Conservation (phyloP, 148 eudicot species). For the Gaultheria prostrata region DNA sequence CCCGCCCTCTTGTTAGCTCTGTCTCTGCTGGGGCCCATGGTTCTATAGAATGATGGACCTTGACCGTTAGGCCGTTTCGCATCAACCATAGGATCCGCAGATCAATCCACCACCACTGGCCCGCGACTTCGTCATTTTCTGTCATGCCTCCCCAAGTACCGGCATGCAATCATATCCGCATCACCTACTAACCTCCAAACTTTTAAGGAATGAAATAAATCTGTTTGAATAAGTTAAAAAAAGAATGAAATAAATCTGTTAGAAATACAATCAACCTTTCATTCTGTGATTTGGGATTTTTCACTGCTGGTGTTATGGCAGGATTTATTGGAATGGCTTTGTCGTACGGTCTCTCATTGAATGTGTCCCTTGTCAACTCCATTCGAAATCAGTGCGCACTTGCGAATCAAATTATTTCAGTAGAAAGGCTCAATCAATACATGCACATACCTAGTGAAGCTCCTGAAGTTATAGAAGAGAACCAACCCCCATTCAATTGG, state of each 20-base stretch:
- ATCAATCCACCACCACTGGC: too few species aligned
- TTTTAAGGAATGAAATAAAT: too few species aligned
- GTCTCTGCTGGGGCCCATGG: too few species aligned
- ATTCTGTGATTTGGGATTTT: neutral
- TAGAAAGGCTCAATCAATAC: slow-evolving; percentile 87
- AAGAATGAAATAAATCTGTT: neutral
- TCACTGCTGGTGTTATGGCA: slow-evolving; percentile 27
- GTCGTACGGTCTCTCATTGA: slow-evolving; percentile 88
- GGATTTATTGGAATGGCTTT: slow-evolving; percentile 95
- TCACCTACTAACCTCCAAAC: too few species aligned
- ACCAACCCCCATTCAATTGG: slow-evolving; percentile 3
- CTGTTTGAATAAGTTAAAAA: too few species aligned
- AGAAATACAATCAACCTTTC: neutral
- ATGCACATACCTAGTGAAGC: slow-evolving; percentile 87
- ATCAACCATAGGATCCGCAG: too few species aligned
- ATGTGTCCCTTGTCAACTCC: slow-evolving; percentile 60
- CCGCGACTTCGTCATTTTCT: too few species aligned
- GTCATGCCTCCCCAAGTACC: too few species aligned
- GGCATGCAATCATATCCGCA: too few species aligned
- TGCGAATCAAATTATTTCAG: slow-evolving; percentile 78
- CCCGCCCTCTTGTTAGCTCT: too few species aligned
- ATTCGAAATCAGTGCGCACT: slow-evolving; percentile 79
- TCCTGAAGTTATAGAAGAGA: slow-evolving; percentile 67
- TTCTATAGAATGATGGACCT: too few species aligned
- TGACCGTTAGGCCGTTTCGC: too few species aligned